These are phyloP conservation scores for Pelargonium citronellum DNA, from an alignment of 441 rosid genomes.

Conservation along the genomic window DNA sequence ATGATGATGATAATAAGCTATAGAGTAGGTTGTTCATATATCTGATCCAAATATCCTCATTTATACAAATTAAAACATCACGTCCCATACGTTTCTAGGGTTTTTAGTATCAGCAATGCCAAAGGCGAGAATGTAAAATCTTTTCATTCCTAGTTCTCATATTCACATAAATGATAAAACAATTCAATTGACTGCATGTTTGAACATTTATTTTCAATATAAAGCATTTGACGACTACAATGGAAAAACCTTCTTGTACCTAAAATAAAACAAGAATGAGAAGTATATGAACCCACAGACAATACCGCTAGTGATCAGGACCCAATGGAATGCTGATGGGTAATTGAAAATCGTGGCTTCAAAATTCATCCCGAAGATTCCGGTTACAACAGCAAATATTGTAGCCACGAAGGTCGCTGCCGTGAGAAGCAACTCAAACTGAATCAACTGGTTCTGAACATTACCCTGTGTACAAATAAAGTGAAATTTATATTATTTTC, in stretches of 20 bases:
- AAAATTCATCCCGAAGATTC: conserved; percentile 86
- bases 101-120: too few relatives aligned
- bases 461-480: conserved; percentile 52
- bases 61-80: too few relatives aligned
- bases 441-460: conserved; percentile 89
- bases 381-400: conserved; percentile 73
- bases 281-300: conserved; percentile 49
- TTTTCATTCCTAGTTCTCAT: too few relatives aligned
- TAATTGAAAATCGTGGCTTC: conserved; percentile 54
- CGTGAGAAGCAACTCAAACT: conserved; percentile 85
- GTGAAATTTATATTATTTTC: conserved; percentile 8
- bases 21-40: too few relatives aligned
- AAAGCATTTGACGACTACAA: conserved; percentile 25
- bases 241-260: conserved; percentile 77
- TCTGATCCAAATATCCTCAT: too few relatives aligned
- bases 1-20: too few relatives aligned
- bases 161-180: too few relatives aligned
- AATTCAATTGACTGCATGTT: too few relatives aligned
- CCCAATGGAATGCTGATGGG: conserved; percentile 63
- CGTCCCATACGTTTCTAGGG: too few relatives aligned
- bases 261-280: conserved; percentile 64
- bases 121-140: too few relatives aligned
- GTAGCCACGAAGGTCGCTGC: conserved; percentile 91
- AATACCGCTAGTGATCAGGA: conserved; percentile 55
- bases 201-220: too few relatives aligned